Evolutionary conservation across 2,329 filamentous ascomycete species (phyloP).

Genomic region (Pyrenochaeta sp.): DNA sequence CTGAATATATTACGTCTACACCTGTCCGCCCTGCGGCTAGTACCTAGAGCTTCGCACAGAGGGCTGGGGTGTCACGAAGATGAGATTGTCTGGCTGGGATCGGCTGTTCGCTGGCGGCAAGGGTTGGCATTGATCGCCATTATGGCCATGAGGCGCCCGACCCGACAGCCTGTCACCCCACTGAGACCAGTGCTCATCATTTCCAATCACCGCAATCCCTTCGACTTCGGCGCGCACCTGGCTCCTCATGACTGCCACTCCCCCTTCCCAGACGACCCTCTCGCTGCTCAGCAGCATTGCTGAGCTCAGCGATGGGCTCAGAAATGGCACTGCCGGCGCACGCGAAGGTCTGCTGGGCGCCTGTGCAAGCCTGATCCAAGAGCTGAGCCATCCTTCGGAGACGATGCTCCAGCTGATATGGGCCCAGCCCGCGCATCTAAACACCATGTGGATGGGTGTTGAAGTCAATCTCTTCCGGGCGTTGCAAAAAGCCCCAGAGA

Average conservation of each 20-base stretch:
- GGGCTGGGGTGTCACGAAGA: background rate
- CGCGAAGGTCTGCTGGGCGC: conserved; percentile 28
- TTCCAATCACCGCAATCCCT: background rate
- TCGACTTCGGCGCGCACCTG: background rate
- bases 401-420: conserved; percentile 29
- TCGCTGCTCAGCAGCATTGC: conserved; percentile 28
- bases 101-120: background rate
- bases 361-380: conserved; percentile 28
- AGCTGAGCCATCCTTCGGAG: conserved; percentile 33
- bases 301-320: conserved; percentile 23
- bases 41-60: background rate
- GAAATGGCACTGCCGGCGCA: conserved; percentile 19
- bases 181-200: background rate
- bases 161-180: background rate
- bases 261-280: conserved; percentile 18
- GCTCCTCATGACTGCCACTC: conserved; percentile 2
- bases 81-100: background rate
- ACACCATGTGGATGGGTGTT: conserved; percentile 25
- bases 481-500: conserved; percentile 13
- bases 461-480: conserved; percentile 34
- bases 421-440: conserved; percentile 30
- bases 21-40: background rate
- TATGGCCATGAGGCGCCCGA: background rate
- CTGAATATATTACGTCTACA: background rate
- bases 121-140: background rate